Conservation (phyloP, 257 asterid genomes). For the Solanum bulbocastanum region DNA sequence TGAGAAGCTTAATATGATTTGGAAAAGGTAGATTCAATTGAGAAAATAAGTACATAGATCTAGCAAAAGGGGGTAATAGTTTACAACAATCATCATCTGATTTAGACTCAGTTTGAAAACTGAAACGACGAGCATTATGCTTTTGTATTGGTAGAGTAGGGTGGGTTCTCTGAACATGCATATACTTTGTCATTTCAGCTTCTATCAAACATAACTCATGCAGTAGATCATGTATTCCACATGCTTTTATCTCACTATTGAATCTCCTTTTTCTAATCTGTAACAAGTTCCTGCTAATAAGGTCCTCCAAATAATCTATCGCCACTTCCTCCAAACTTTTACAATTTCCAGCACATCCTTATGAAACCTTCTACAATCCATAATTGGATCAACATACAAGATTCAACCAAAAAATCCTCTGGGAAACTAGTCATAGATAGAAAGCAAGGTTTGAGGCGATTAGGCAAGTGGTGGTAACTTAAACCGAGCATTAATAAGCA, state of each 20-base stretch:
- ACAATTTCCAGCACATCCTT: background rate
- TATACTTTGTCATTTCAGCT: background rate
- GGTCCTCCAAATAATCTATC: background rate
- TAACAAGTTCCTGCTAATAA: background rate
- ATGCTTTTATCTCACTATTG: background rate
- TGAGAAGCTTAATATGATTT: too few species aligned
- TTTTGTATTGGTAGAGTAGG: too few species aligned
- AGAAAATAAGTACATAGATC: too few species aligned
- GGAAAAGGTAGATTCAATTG: too few species aligned
- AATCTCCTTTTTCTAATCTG: background rate
- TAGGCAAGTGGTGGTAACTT: background rate
- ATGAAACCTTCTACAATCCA: background rate
- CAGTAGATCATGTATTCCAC: background rate
- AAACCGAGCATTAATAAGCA: too few species aligned
- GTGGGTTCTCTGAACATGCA: background rate
- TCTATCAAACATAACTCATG: background rate
- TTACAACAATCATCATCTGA: too few species aligned
- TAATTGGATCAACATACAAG: background rate
- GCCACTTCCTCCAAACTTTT: background rate
- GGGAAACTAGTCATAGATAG: background rate
- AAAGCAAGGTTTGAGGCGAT: background rate
- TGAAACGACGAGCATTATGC: too few species aligned
- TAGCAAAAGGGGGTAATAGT: too few species aligned
- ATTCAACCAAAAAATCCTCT: background rate
- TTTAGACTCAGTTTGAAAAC: too few species aligned